These are phyloP conservation scores for Pulveroboletus frians DNA, from an alignment of 768 basidiomycete genomes.

Conservation along the genomic window DNA sequence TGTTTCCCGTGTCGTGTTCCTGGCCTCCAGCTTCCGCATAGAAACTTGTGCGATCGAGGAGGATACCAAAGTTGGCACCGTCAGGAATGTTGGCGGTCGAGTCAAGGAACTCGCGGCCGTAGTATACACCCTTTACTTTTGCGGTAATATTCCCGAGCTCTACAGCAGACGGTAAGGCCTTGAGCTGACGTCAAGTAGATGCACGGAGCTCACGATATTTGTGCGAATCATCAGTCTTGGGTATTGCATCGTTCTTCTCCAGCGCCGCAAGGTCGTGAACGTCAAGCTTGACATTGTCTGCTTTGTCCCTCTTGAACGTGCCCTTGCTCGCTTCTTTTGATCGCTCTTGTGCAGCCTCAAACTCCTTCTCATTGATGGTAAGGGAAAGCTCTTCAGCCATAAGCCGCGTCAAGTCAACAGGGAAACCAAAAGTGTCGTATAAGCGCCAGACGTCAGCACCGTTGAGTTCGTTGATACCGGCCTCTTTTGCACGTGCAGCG, in stretches of 20 bases:
- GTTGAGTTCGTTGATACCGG: slow-evolving; percentile 59
- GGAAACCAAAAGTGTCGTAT: slow-evolving; percentile 98
- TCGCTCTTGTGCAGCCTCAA: slow-evolving; percentile 80
- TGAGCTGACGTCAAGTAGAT: not conserved
- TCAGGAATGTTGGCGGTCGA: slow-evolving; percentile 65
- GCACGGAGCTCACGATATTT: slow-evolving; percentile 71
- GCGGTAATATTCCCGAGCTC: slow-evolving; percentile 75
- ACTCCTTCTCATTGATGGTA: slow-evolving; percentile 79
- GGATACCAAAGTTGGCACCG: slow-evolving; percentile 70
- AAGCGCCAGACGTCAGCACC: slow-evolving; percentile 96
- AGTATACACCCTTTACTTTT: slow-evolving; percentile 78
- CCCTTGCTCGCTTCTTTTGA: slow-evolving; percentile 93
- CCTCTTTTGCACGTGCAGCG: slow-evolving; percentile 58
- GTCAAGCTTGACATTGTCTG: slow-evolving; percentile 80
- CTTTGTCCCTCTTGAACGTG: slow-evolving; percentile 61
- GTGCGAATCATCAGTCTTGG: slow-evolving; percentile 87
- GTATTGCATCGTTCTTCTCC: slow-evolving; percentile 69
- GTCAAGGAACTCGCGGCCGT: slow-evolving; percentile 65
- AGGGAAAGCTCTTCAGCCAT: slow-evolving; percentile 96
- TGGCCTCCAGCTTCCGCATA: slow-evolving; percentile 98
- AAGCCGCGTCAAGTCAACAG: slow-evolving; percentile 89
- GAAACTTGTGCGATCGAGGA: slow-evolving; percentile 91
- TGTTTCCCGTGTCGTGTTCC: slow-evolving; percentile 93
- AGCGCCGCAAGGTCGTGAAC: slow-evolving; percentile 90
- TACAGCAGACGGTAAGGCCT: slow-evolving; percentile 28